Evolutionary conservation across 306 rosid genomes (phyloP).

Genomic region (Arachis stenosperma): DNA sequence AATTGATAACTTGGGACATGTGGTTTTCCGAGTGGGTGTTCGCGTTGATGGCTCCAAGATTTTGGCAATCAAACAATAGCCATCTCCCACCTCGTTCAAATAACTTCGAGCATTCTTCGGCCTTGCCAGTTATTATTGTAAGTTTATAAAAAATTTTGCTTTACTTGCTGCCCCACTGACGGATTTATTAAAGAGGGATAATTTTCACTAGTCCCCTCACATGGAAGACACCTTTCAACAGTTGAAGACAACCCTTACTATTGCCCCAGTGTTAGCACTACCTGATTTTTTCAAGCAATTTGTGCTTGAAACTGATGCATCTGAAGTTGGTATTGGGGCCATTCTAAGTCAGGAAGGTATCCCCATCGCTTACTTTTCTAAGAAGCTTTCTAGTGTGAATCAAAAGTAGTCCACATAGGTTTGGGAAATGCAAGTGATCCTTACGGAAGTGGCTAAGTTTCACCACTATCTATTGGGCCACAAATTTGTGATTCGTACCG

Average conservation of each 20-base stretch:
- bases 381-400: no score
- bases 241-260: not conserved
- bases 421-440: not conserved
- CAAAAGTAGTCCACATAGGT: not conserved
- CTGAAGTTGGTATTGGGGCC: not conserved
- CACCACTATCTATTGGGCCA: not conserved
- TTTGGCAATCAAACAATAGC: not conserved
- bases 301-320: not conserved
- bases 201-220: not conserved
- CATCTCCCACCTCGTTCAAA: not conserved
- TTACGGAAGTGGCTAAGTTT: not conserved
- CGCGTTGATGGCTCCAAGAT: not conserved
- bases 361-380: not conserved
- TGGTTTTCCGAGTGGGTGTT: not conserved
- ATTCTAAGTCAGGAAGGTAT: no score
- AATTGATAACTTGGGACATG: not conserved
- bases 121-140: not conserved
- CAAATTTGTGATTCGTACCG: no score
- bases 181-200: no score
- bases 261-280: not conserved
- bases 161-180: not conserved
- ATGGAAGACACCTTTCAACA: not conserved
- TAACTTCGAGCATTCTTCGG: not conserved
- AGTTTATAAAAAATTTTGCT: not conserved
- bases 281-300: not conserved